phyloP scores from a whole-genome alignment of 495 filamentous ascomycete genomes.

The Penicillium subrubescens region DNA sequence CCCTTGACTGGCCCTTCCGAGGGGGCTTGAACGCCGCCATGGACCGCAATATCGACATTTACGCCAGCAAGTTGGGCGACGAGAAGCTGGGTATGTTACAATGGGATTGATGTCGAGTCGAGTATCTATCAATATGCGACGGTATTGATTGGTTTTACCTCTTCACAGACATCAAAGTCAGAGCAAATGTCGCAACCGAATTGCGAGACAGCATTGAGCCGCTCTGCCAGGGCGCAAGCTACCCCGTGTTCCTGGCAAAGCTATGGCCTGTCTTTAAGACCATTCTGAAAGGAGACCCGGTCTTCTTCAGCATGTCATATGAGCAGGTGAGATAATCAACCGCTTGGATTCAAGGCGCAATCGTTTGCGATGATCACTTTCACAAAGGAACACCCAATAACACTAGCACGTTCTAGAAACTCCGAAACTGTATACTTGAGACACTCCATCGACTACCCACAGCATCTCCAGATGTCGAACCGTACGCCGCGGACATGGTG shows the following conservation, averaged over 20 bases:
- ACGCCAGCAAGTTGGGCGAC: slow-evolving; percentile 61
- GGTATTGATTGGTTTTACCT: slow-evolving; percentile 10
- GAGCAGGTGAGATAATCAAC: slow-evolving; percentile 65
- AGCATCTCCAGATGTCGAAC: slow-evolving; percentile 78
- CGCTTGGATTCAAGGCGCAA: background rate
- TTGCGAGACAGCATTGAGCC: slow-evolving; percentile 84
- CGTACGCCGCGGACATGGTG: slow-evolving; percentile 81
- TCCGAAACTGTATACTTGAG: slow-evolving; percentile 89
- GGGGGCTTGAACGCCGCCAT: slow-evolving; percentile 36
- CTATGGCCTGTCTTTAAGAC: slow-evolving; percentile 88
- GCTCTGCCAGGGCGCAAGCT: slow-evolving; percentile 63
- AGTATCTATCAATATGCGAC: background rate
- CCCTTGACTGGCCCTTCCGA: slow-evolving; percentile 29
- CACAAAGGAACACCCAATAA: slow-evolving; percentile 7
- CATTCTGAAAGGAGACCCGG: slow-evolving; percentile 82
- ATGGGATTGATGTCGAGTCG: background rate
- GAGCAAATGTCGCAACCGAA: slow-evolving; percentile 74
- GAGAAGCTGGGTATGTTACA: slow-evolving; percentile 56
- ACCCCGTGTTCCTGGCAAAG: slow-evolving; percentile 77
- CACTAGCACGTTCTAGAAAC: slow-evolving; percentile 58
- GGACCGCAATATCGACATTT: slow-evolving; percentile 62
- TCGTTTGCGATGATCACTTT: slow-evolving; percentile 1
- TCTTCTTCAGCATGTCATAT: slow-evolving; percentile 82
- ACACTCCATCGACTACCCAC: slow-evolving; percentile 91
- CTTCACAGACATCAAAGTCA: slow-evolving; percentile 67